phyloP scores from a whole-genome alignment of 495 filamentous ascomycete genomes.

The Tuber magnatum region DNA sequence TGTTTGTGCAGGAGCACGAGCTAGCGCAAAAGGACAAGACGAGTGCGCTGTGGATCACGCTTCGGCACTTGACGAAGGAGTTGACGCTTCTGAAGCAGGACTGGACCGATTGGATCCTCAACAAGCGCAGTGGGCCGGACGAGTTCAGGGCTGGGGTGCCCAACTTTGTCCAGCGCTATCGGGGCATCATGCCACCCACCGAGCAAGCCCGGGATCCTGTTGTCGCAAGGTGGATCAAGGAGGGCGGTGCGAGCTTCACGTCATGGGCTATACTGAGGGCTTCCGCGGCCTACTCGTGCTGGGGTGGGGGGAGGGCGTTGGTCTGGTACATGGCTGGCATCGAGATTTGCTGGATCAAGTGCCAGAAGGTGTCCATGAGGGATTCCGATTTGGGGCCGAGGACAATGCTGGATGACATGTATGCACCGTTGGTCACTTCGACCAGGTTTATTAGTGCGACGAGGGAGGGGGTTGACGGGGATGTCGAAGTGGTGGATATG shows the following conservation, averaged over 20 bases:
- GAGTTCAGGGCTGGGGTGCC: conserved; percentile 32
- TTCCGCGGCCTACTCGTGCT: conserved; percentile 52
- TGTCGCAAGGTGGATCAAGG: conserved; percentile 46
- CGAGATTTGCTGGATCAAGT: conserved; percentile 59
- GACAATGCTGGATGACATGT: conserved; percentile 25
- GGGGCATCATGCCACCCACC: conserved; percentile 43
- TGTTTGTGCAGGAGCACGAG: conserved; percentile 43
- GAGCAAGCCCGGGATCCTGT: conserved; percentile 40
- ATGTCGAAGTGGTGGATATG: not conserved
- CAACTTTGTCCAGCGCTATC: conserved; percentile 44
- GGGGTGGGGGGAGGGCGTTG: conserved; percentile 44
- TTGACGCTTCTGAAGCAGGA: conserved; percentile 18
- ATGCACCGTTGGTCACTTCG: conserved; percentile 14
- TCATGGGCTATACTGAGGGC: conserved; percentile 57
- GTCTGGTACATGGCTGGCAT: conserved; percentile 60
- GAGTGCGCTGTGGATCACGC: conserved; percentile 27
- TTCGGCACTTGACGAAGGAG: conserved; percentile 37
- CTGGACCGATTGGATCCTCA: conserved; percentile 22
- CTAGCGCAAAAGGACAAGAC: conserved; percentile 32
- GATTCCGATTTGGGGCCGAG: conserved; percentile 14
- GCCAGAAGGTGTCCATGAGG: conserved; percentile 29
- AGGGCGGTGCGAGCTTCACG: conserved; percentile 44
- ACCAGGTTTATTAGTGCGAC: not conserved
- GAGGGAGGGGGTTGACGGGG: not conserved
- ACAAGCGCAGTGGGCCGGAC: conserved; percentile 7